These are phyloP conservation scores for Ogataea polymorpha DNA, from an alignment of 805 yeast genomes.

Conservation along the genomic window DNA sequence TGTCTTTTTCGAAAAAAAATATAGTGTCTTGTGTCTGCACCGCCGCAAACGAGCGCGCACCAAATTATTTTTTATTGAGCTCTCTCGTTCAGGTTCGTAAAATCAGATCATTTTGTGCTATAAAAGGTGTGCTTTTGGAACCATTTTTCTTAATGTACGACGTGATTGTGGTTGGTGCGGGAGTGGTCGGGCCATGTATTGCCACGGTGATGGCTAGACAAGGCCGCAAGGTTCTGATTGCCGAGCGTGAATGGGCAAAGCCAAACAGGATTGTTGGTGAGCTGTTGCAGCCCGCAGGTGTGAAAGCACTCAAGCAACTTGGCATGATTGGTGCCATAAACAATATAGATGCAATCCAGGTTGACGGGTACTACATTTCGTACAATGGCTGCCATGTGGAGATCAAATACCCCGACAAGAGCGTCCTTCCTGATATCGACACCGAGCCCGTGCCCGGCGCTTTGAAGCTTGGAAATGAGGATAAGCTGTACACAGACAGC, in stretches of 20 bases:
- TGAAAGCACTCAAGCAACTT: constrained; percentile 73
- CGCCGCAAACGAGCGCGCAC: constrained; percentile 1
- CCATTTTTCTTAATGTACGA: constrained; percentile 45
- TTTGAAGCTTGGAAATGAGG: constrained; percentile 58
- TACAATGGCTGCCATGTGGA: constrained; percentile 54
- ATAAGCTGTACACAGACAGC: constrained; percentile 44
- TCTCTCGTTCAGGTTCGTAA: constrained; percentile 7
- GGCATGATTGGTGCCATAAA: constrained; percentile 79
- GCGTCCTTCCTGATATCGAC: constrained; percentile 41
- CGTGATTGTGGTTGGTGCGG: constrained; percentile 95
- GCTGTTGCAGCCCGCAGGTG: constrained; percentile 95
- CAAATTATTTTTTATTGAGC: not conserved
- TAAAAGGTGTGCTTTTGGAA: not conserved
- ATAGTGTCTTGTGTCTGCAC: not conserved
- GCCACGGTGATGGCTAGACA: constrained; percentile 89
- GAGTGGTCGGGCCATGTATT: constrained; percentile 91
- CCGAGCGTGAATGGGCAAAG: constrained; percentile 86
- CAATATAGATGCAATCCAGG: constrained; percentile 72
- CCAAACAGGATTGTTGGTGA: constrained; percentile 99
- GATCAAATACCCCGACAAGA: constrained; percentile 71
- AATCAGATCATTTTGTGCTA: constrained; percentile 16
- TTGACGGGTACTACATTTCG: constrained; percentile 77
- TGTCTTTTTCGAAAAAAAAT: constrained; percentile 1
- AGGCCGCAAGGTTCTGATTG: constrained; percentile 74
- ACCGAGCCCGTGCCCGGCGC: constrained; percentile 49